Evolutionary conservation across 2,329 filamentous ascomycete genomes (phyloP).

Genomic region (Lasiodiplodia gonubiensis): DNA sequence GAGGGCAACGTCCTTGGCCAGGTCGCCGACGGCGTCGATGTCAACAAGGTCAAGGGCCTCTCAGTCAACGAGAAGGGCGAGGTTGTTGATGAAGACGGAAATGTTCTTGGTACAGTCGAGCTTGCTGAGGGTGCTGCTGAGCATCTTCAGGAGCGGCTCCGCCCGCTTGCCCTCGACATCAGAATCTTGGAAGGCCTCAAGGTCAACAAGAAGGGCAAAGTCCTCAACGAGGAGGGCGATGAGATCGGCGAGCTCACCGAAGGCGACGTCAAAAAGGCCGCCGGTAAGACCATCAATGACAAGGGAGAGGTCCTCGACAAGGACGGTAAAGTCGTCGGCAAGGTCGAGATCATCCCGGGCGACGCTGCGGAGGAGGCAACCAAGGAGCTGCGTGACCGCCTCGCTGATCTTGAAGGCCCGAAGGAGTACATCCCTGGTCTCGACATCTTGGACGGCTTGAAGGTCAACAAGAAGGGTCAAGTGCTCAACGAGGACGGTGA

Average conservation of each 20-base stretch:
- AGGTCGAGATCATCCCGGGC: slow-evolving; percentile 55
- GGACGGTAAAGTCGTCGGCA: slow-evolving; percentile 56
- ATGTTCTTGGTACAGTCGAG: slow-evolving; percentile 57
- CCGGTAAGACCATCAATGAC: slow-evolving; percentile 57
- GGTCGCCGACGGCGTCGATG: slow-evolving; percentile 51
- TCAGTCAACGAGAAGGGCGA: slow-evolving; percentile 58
- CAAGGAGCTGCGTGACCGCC: slow-evolving; percentile 51
- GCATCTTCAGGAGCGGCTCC: slow-evolving; percentile 50
- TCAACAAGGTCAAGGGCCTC: slow-evolving; percentile 55
- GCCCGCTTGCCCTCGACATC: slow-evolving; percentile 49
- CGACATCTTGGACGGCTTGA: slow-evolving; percentile 57
- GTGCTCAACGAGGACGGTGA: slow-evolving; percentile 60
- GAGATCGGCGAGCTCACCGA: slow-evolving; percentile 57
- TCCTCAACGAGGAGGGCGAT: slow-evolving; percentile 58
- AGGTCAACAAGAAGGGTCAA: slow-evolving; percentile 65
- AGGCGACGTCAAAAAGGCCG: slow-evolving; percentile 51
- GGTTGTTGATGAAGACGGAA: slow-evolving; percentile 57
- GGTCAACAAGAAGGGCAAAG: slow-evolving; percentile 64
- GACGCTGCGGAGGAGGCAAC: slow-evolving; percentile 59
- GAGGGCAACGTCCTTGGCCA: slow-evolving; percentile 58
- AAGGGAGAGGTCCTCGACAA: slow-evolving; percentile 59
- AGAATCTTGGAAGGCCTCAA: slow-evolving; percentile 59
- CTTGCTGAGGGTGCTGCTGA: slow-evolving; percentile 57
- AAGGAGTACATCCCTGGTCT: slow-evolving; percentile 50
- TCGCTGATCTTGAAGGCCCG: slow-evolving; percentile 50